phyloP scores from a whole-genome alignment of 768 basidiomycete genomes.

The Daedalea quercina region DNA sequence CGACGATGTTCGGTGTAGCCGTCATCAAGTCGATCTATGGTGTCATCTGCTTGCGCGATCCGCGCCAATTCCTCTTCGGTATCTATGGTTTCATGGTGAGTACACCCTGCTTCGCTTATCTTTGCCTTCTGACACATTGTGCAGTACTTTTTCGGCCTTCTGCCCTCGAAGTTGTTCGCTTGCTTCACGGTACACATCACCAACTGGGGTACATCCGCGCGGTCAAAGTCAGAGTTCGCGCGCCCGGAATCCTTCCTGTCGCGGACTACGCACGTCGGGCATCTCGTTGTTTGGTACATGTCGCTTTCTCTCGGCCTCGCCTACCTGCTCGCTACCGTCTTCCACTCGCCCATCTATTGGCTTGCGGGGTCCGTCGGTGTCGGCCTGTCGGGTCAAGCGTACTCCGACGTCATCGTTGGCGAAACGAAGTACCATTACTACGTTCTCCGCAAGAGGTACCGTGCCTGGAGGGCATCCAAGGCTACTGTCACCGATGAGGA shows the following conservation, averaged over 20 bases:
- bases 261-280: slow-evolving; percentile 9
- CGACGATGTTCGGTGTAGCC: slow-evolving; percentile 16
- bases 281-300: slow-evolving; percentile 15
- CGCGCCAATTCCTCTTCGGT: slow-evolving; percentile 12
- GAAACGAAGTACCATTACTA: slow-evolving; percentile 9
- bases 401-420: slow-evolving; percentile 12
- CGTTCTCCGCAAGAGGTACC: slow-evolving; percentile 7
- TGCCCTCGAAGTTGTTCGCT: slow-evolving; percentile 10
- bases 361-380: slow-evolving; percentile 3
- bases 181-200: slow-evolving; percentile 9
- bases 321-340: slow-evolving; percentile 12
- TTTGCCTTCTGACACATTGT: background rate
- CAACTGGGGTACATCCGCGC: slow-evolving; percentile 12
- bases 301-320: slow-evolving; percentile 9
- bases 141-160: slow-evolving; percentile 11
- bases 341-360: slow-evolving; percentile 10
- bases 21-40: slow-evolving; percentile 16
- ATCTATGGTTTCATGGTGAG: slow-evolving; percentile 14
- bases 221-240: slow-evolving; percentile 10
- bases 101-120: background rate
- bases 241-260: slow-evolving; percentile 11
- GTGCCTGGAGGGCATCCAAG: slow-evolving; percentile 3
- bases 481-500: slow-evolving; percentile 10
- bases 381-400: background rate
- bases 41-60: slow-evolving; percentile 12